These are phyloP conservation scores for Diaporthe amygdali DNA, from an alignment of 2,329 filamentous ascomycete genomes.

Conservation along the genomic window DNA sequence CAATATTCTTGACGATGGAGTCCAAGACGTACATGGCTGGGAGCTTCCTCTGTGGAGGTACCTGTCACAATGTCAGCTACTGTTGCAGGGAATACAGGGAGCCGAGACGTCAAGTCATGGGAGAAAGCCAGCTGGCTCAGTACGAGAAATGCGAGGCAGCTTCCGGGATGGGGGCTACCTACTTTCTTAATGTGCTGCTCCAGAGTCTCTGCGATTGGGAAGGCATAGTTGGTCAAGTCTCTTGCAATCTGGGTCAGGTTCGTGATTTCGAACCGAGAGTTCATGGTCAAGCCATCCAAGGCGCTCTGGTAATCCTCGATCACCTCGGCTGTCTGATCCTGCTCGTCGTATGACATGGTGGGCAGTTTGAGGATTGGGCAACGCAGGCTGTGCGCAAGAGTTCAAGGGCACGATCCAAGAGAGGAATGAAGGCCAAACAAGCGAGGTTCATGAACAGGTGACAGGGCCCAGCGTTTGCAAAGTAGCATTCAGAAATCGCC, in stretches of 20 bases:
- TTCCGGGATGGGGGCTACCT: conserved; percentile 50
- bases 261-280: conserved; percentile 94
- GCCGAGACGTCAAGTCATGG: neutral
- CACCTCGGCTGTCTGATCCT: conserved; percentile 75
- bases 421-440: neutral
- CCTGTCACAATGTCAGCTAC: conserved; percentile 59
- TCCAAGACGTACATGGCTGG: conserved; percentile 97
- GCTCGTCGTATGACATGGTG: conserved; percentile 55
- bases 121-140: neutral
- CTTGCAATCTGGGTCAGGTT: conserved; percentile 97
- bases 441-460: neutral
- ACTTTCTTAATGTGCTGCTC: conserved; percentile 95
- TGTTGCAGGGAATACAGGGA: neutral
- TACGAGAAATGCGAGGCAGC: conserved; percentile 14
- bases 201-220: conserved; percentile 88
- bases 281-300: conserved; percentile 87
- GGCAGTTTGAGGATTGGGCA: conserved; percentile 15
- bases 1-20: conserved; percentile 98
- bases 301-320: conserved; percentile 94
- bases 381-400: neutral
- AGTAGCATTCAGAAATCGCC: conserved; percentile 9
- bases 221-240: conserved; percentile 94
- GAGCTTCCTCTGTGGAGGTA: conserved; percentile 84
- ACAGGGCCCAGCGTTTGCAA: conserved; percentile 9
- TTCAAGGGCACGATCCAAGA: conserved; percentile 14